phyloP scores from a whole-genome alignment of 164 flowering plant genomes.

The Berberis thunbergii region DNA sequence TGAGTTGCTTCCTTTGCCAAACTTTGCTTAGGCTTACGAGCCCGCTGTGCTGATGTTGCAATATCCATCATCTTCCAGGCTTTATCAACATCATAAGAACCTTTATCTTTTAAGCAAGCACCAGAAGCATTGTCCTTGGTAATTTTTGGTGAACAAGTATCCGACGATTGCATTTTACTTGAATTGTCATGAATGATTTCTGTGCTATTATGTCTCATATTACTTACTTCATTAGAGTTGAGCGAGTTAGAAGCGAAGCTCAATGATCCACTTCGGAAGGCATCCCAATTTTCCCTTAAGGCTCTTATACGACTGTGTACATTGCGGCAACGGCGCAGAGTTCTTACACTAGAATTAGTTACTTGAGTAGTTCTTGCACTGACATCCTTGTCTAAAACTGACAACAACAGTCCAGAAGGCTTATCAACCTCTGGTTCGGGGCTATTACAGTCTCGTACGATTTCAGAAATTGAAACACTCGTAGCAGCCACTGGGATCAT shows the following conservation, averaged over 20 bases:
- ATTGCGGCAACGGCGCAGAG: conserved; percentile 36
- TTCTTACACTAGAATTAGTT: conserved; percentile 31
- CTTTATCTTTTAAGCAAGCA: not conserved
- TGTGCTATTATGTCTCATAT: conserved; percentile 2
- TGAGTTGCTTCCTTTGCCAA: not conserved
- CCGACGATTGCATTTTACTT: conserved; percentile 8
- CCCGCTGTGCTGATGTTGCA: conserved; percentile 32
- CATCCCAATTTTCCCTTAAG: conserved; percentile 67
- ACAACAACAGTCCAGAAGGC: conserved; percentile 1
- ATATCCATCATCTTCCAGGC: conserved; percentile 76
- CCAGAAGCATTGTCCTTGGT: conserved; percentile 6
- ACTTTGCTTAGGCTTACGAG: conserved; percentile 5
- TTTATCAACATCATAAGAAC: conserved; percentile 30
- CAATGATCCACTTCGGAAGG: conserved; percentile 42
- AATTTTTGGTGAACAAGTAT: conserved; percentile 13
- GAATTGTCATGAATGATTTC: conserved; percentile 2
- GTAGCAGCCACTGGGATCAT: conserved; percentile 4
- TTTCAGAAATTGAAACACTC: conserved; percentile 32
- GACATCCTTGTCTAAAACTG: not conserved
- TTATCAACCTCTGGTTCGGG: conserved; percentile 1
- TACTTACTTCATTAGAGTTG: conserved; percentile 8
- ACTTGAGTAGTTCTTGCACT: conserved; percentile 2
- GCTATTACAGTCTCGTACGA: conserved; percentile 27
- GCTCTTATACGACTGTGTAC: conserved; percentile 35
- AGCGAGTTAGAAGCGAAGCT: conserved; percentile 28